phyloP scores from a whole-genome alignment of 345 rosid genomes.

The Syzygium oleosum region DNA sequence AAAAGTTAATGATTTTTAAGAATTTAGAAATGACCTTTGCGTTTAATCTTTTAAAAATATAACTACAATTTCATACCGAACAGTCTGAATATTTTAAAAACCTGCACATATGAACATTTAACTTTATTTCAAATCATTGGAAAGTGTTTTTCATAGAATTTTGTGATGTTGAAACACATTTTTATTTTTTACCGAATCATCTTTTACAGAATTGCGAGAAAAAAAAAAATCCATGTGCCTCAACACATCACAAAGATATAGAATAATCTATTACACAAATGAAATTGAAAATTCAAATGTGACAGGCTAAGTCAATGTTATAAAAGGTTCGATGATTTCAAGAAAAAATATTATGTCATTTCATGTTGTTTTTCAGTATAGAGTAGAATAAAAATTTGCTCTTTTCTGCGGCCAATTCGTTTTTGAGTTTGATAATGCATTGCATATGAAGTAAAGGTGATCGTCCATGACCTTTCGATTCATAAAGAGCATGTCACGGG shows the following conservation, averaged over 20 bases:
- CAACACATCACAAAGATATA: not conserved
- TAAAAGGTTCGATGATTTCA: not conserved
- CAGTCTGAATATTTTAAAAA: too few species aligned
- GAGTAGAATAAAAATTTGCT: not conserved
- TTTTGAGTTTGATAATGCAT: too few species aligned
- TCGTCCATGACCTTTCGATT: not conserved
- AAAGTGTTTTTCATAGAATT: too few species aligned
- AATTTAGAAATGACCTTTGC: not conserved
- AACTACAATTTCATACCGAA: too few species aligned
- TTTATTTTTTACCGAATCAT: too few species aligned
- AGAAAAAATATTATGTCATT: not conserved
- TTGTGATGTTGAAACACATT: not conserved
- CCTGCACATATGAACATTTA: not conserved
- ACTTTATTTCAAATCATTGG: not conserved
- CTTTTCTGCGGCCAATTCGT: too few species aligned
- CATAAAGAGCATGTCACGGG: not conserved
- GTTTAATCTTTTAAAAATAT: too few species aligned
- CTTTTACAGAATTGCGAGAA: not conserved
- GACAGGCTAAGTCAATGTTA: not conserved
- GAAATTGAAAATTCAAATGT: not conserved
- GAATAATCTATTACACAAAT: not conserved
- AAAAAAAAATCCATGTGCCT: not conserved
- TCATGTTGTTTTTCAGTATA: too few species aligned
- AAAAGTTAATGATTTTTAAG: too few species aligned
- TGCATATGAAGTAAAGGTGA: too few species aligned